Conservation (phyloP, 208 protist species). For the Phytomonas francai region DNA sequence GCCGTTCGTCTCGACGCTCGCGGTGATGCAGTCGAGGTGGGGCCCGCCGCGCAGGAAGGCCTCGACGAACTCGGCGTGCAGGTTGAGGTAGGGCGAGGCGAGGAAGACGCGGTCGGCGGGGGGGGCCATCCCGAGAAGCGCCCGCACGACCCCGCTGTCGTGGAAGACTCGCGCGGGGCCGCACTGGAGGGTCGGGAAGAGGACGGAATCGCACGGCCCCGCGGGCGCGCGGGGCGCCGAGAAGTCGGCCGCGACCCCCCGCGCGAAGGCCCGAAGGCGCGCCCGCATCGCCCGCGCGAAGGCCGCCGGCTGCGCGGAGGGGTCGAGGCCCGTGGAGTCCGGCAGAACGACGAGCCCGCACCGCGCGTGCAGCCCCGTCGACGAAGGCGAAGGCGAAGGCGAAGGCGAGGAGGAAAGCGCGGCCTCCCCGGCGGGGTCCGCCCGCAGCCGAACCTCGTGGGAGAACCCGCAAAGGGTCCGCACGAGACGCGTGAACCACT, state of each 20-base stretch:
- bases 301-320: conserved; percentile 24
- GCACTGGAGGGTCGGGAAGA: conserved; percentile 79
- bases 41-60: conserved; percentile 25
- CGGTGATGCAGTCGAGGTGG: conserved; percentile 58
- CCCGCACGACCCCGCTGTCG: conserved; percentile 48
- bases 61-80: conserved; percentile 54
- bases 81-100: conserved; percentile 81
- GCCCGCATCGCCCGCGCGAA: no score
- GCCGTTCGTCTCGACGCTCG: conserved; percentile 63
- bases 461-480: conserved; percentile 28
- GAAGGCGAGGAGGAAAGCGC: conserved; percentile 5
- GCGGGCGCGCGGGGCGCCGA: conserved; percentile 13
- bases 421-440: background rate
- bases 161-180: conserved; percentile 50
- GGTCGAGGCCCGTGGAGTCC: conserved; percentile 35
- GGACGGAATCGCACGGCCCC: conserved; percentile 44
- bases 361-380: conserved; percentile 35
- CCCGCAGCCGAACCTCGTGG: conserved; percentile 15
- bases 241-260: conserved; percentile 31
- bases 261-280: conserved; percentile 5
- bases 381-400: conserved; percentile 5
- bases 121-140: conserved; percentile 29
- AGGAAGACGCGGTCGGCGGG: conserved; percentile 47
- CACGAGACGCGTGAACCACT: conserved; percentile 52
- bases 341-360: conserved; percentile 59